phyloP scores from a whole-genome alignment of 2,329 filamentous ascomycete genomes.

The Dothideomycetes sp. region DNA sequence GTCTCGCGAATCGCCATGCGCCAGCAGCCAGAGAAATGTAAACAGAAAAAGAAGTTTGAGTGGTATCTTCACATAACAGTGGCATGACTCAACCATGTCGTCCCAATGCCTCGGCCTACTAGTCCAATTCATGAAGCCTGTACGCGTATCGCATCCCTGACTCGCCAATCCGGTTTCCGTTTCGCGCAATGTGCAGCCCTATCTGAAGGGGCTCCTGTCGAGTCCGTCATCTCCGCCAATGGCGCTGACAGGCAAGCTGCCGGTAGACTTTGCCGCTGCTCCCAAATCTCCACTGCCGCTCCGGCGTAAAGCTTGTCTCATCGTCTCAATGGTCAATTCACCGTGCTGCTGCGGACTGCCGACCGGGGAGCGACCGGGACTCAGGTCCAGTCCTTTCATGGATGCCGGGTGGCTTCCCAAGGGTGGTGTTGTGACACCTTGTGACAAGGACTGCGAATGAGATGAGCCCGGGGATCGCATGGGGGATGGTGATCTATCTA shows the following conservation, averaged over 20 bases:
- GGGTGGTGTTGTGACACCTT: slow-evolving; percentile 56
- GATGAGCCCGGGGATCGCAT: slow-evolving; percentile 52
- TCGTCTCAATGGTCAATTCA: slow-evolving; percentile 84
- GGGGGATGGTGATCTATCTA: slow-evolving; percentile 61
- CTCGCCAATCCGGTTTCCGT: not conserved
- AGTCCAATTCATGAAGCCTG: too few relatives aligned
- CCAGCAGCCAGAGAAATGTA: too few relatives aligned
- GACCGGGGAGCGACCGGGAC: slow-evolving; percentile 51
- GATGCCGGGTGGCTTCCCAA: slow-evolving; percentile 61
- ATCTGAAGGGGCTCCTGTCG: slow-evolving; percentile 15
- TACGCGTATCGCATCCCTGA: too few relatives aligned
- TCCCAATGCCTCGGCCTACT: too few relatives aligned
- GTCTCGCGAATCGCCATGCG: too few relatives aligned
- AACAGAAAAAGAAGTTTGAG: too few relatives aligned
- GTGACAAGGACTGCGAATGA: slow-evolving; percentile 45
- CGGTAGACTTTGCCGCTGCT: slow-evolving; percentile 22
- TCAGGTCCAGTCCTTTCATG: slow-evolving; percentile 59
- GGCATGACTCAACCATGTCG: too few relatives aligned
- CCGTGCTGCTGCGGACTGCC: slow-evolving; percentile 44
- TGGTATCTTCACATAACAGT: too few relatives aligned
- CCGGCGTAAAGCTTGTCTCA: slow-evolving; percentile 77
- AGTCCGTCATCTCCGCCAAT: slow-evolving; percentile 26
- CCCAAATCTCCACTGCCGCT: slow-evolving; percentile 74
- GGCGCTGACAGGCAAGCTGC: slow-evolving; percentile 24
- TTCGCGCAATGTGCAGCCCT: too few relatives aligned